These are phyloP conservation scores for Auricularia heimuer DNA, from an alignment of 768 basidiomycete genomes.

Conservation along the genomic window DNA sequence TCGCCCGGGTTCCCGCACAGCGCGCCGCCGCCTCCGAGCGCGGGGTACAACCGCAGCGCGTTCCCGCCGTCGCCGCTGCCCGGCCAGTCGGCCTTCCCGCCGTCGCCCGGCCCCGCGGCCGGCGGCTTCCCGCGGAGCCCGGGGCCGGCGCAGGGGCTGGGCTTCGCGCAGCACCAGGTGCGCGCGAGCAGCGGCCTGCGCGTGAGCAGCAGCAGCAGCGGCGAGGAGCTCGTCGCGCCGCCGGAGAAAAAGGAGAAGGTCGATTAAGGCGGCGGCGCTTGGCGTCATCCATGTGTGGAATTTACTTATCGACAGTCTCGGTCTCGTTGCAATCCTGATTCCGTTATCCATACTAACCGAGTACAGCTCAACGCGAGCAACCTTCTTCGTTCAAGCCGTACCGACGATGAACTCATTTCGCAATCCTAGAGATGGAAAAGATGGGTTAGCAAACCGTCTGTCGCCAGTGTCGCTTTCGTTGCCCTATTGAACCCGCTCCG, in stretches of 20 bases:
- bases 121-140: constrained; percentile 4
- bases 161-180: constrained; percentile 1
- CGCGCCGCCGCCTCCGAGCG: constrained; percentile 2
- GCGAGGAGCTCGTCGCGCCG: not conserved
- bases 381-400: too few relatives aligned
- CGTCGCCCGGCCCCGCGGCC: constrained; percentile 10
- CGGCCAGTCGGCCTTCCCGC: constrained; percentile 16
- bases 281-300: not conserved
- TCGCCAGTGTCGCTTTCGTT: too few relatives aligned
- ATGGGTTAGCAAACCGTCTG: too few relatives aligned
- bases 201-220: constrained; percentile 1
- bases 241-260: not conserved
- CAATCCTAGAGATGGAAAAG: too few relatives aligned
- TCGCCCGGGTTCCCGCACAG: constrained; percentile 12
- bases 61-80: constrained; percentile 29
- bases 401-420: too few relatives aligned
- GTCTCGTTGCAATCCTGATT: not conserved
- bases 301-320: not conserved
- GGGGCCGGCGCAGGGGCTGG: constrained; percentile 1
- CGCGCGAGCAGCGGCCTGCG: constrained; percentile 3
- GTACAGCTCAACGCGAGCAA: too few relatives aligned
- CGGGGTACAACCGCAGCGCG: constrained; percentile 16
- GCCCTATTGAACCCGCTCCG: too few relatives aligned
- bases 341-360: too few relatives aligned
- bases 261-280: not conserved